Evolutionary conservation across 2,329 filamentous ascomycete genomes (phyloP), one percentile per base, ranked within the genome.

Genomic region (Cordyceps cicadae): DNA sequence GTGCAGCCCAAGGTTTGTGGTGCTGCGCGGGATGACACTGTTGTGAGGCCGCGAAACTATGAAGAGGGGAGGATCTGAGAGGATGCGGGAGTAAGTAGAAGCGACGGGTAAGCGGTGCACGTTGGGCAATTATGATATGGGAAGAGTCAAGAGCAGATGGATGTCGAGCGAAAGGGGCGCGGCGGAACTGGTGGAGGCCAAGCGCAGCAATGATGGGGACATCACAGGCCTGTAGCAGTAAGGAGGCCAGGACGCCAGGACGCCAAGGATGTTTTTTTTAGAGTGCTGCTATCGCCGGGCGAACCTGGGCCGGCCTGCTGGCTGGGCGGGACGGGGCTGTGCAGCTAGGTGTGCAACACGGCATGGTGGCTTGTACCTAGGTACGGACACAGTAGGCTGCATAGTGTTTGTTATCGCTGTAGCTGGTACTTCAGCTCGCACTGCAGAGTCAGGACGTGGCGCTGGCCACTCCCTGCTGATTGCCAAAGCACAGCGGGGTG

Each of bases 101-200:
- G 34, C 34, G 45, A 19, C 7, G 34, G n/a, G 6, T 19, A 45
- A 53, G 17, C 26, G 11, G 56, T 24, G 39, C 17, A 59, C 21
- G 19, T 50, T 50, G 21, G 32, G 46, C 21, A 52, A 9, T 15
- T 34, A 37, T 46, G 39, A 37, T 3, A 8, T 26, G 41, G n/a
- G 39, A 12, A 52, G 39, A 26, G 9, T 29, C 37, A 37, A 59
- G 37, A 59, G 34, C 34, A 37, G 34, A 53, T 24, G 21, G 39
- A 21, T 43, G 12, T 59, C 39, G 37, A n/a, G 46, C 46, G 56
- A 59, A 59, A 53, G 56, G 56, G 56, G 56, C 24, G 48, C 52
- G 46, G 55, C 55, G 50, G 52, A 12, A 45, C 24, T 24, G n/a
- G 21, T 59, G 56, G 49, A 59, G 56, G 56, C 49, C 41, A 53